Base-by-base conservation (phyloP, 1,284 basidiomycete species). In the Amylostereum areolatum region DNA sequence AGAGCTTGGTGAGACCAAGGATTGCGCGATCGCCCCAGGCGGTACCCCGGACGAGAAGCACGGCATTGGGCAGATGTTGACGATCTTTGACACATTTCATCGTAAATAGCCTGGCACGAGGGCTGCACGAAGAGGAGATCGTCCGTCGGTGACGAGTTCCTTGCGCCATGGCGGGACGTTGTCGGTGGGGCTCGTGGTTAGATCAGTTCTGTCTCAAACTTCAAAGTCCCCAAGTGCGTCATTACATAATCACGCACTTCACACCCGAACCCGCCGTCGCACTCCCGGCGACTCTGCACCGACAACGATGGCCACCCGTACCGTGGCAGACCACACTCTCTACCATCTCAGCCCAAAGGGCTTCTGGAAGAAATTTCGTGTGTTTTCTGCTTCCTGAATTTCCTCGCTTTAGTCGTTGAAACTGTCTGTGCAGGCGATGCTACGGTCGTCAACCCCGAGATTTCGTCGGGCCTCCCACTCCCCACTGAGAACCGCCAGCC, bases 321-420 rank as follows among this genome's bases (percentile, higher is more conserved):
- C 81, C 69, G 78, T 72, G 35, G 88, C 89, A 54, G 89, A 95
- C 63, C 84, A 85, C 40, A 92, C 89, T 4, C 78, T 91, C 42
- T 95, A 95, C 69, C 92, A 95, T 64, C 79, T 92, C 56, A 81
- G 79, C 59, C 86, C 92, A 9, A 86, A 82, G 63, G 92, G 92
- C 2, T 93, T 95, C 66, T 95, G 92, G 92, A 95, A 94, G 81
- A 92, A 87, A 72, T 90, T 95, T 66, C 83, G 92, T 92, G 59
- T 56, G 89, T 75, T 47, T 18, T 6, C 49, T 28, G 18, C 37
- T 9, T 28, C 36, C 43, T 2, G 34, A 3, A 30, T 27, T 31
- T 48, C 29, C 50, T 39, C 52, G 31, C 43, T 44, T 5, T 32
- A 7, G 30, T 47, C 48, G 11, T 54, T 55, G 28, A 59, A 47